Base-by-base conservation (phyloP, 331 rosid species). In the Malus hybrid region DNA sequence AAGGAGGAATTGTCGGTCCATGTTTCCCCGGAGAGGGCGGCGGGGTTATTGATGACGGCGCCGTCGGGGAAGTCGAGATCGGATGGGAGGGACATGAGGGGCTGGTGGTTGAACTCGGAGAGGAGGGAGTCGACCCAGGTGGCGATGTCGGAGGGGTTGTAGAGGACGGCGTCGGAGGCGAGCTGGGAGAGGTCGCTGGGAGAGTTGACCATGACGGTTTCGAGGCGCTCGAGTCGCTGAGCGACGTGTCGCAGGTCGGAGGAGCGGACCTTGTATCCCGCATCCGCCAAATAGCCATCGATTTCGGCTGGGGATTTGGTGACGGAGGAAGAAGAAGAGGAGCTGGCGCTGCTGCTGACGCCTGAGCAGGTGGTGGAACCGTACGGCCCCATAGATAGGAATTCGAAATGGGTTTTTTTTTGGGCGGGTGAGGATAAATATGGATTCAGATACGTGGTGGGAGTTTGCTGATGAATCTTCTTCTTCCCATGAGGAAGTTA, bases 161-260 rank as follows among this genome's bases (percentile, higher is more conserved):
- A 93, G 79, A 72, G 87, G 2, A 89, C 86, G 1, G 91, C 42
- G 13, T 86, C 93, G 16, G 90, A 85, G 27, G 96, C 90, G 10
- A 87, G 86, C 54, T 88, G 86, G 57, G 91, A 78, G 64, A 89
- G 75, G 75, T 91, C 90, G 22, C 77, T 66, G 7, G 90, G 83
- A 6, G 96, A 82, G 87, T 86, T 87, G 34, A 77, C 90, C 71
- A 91, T 88, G 33, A 76, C 92, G 61, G 84, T 82, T 19, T 91
- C 93, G 4, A 93, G 84, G 1, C 89, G 87, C 29, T 93, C 90
- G 5, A 89, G 77, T 11, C 90, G 87, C 32, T 85, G 91, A 39
- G 94, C 93, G 13, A 92, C 91, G 31, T 90, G 92, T 55, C 69
- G 86, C 0, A 92, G 87, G 75, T 92, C 93, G 22, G 97, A 86